phyloP scores from a whole-genome alignment of 2,329 filamentous ascomycete genomes.

The Phialophora chinensis region DNA sequence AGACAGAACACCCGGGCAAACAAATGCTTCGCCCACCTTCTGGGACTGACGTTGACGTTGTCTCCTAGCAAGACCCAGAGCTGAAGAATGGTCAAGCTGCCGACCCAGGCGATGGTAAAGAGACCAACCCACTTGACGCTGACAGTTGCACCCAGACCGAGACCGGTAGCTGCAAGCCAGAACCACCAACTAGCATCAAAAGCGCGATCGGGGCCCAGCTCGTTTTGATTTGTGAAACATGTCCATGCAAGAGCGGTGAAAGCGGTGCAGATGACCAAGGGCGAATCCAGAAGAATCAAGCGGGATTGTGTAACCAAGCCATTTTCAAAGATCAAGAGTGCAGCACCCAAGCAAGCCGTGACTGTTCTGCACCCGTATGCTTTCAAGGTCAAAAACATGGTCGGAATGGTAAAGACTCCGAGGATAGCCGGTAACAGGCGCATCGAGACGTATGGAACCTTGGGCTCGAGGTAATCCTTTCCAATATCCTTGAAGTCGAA shows the following conservation, averaged over 20 bases:
- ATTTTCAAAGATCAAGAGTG: conserved; percentile 94
- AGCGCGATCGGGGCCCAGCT: conserved; percentile 84
- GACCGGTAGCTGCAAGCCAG: conserved; percentile 85
- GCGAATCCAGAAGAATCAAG: conserved; percentile 93
- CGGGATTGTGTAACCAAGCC: conserved; percentile 93
- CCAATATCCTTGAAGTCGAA: conserved; percentile 99
- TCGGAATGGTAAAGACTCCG: conserved; percentile 85
- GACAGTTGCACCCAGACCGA: conserved; percentile 85
- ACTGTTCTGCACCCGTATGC: conserved; percentile 85
- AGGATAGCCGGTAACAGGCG: conserved; percentile 88
- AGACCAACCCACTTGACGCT: conserved; percentile 99
- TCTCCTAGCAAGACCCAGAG: conserved; percentile 95
- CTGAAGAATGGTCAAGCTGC: conserved; percentile 85
- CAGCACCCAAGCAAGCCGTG: conserved; percentile 81
- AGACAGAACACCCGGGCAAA: conserved; percentile 89
- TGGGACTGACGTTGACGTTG: conserved; percentile 80
- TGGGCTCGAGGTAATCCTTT: conserved; percentile 95
- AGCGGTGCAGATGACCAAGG: conserved; percentile 89
- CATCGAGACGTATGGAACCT: conserved; percentile 97
- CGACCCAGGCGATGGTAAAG: conserved; percentile 98
- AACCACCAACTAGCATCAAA: conserved; percentile 97
- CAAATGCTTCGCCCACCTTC: conserved; percentile 91
- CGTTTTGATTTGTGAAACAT: conserved; percentile 95
- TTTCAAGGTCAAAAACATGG: conserved; percentile 94
- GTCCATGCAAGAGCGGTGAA: conserved; percentile 88